Evolutionary conservation across 2,329 filamentous ascomycete genomes (phyloP).

Genomic region (Exophiala aquamarina): DNA sequence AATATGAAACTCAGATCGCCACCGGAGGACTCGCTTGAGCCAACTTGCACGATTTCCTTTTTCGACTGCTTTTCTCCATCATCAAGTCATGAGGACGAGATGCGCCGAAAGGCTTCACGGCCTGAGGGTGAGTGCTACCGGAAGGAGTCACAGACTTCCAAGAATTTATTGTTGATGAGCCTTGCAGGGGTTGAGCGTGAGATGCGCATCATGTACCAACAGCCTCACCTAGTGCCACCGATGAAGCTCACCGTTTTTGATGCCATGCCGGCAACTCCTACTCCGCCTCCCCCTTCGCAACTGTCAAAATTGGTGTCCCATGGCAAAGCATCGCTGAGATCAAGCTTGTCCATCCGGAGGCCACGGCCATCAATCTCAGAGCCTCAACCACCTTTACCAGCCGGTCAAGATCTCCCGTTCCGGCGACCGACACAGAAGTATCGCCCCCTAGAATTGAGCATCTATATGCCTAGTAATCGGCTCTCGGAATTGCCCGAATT

Average conservation of each 20-base stretch:
- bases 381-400: constrained; percentile 30
- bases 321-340: constrained; percentile 40
- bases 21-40: constrained; percentile 19
- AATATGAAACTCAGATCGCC: constrained; percentile 13
- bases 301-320: constrained; percentile 38
- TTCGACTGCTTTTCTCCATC: constrained; percentile 20
- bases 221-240: constrained; percentile 47
- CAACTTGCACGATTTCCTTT: constrained; percentile 15
- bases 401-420: constrained; percentile 18
- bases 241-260: constrained; percentile 47
- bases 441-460: constrained; percentile 48
- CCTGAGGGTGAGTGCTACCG: constrained; percentile 9
- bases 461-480: constrained; percentile 44
- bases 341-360: constrained; percentile 41
- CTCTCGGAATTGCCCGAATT: constrained; percentile 48
- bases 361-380: constrained; percentile 41
- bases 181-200: constrained; percentile 40
- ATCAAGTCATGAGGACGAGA: constrained; percentile 2
- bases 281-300: constrained; percentile 34
- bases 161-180: constrained; percentile 9
- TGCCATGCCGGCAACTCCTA: constrained; percentile 37
- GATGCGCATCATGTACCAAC: constrained; percentile 44
- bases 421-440: constrained; percentile 30
- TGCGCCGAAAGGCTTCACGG: background rate
- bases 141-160: background rate